Percentiles rank a stretch among this genome's conserved stretches.
These are phyloP conservation scores for Chamaecrista fasciculata DNA, from an alignment of 306 rosid species.

Conservation along the genomic window DNA sequence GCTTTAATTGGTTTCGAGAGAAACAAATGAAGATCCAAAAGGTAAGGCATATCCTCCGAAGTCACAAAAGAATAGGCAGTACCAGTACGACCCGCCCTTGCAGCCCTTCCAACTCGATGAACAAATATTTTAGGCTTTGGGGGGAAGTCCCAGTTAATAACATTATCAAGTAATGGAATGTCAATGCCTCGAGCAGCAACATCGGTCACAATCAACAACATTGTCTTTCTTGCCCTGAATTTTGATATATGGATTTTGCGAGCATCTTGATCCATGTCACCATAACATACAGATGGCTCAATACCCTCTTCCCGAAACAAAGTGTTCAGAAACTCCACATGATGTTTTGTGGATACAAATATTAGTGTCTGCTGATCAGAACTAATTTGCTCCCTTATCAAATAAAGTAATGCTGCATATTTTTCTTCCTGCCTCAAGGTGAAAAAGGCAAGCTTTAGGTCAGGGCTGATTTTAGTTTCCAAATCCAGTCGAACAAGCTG, in stretches of 20 bases:
- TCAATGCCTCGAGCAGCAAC: slow-evolving; percentile 95
- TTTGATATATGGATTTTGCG: slow-evolving; percentile 76
- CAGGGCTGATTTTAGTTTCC: slow-evolving; percentile 89
- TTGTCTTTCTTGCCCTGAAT: slow-evolving; percentile 86
- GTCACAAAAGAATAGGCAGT: slow-evolving; percentile 87
- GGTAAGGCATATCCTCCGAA: slow-evolving; percentile 77
- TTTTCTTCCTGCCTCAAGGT: slow-evolving; percentile 86
- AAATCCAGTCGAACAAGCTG: slow-evolving; percentile 82
- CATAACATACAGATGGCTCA: slow-evolving; percentile 88
- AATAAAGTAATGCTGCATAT: slow-evolving; percentile 63
- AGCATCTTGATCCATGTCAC: slow-evolving; percentile 99
- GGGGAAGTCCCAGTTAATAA: slow-evolving; percentile 95
- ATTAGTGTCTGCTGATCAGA: slow-evolving; percentile 77
- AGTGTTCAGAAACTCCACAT: slow-evolving; percentile 73
- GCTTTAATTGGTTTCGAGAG: slow-evolving; percentile 78
- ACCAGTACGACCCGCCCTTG: slow-evolving; percentile 94
- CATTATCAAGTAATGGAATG: slow-evolving; percentile 95
- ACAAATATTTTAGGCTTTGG: slow-evolving; percentile 87
- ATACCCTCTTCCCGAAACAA: slow-evolving; percentile 82
- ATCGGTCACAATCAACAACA: slow-evolving; percentile 91
- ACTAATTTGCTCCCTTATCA: slow-evolving; percentile 73
- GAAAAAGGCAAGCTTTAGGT: slow-evolving; percentile 76
- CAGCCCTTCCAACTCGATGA: slow-evolving; percentile 95
- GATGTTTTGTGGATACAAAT: slow-evolving; percentile 88
- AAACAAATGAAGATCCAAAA: slow-evolving; percentile 91